Conservation (phyloP, 331 rosid genomes). For the Quercus lobata region DNA sequence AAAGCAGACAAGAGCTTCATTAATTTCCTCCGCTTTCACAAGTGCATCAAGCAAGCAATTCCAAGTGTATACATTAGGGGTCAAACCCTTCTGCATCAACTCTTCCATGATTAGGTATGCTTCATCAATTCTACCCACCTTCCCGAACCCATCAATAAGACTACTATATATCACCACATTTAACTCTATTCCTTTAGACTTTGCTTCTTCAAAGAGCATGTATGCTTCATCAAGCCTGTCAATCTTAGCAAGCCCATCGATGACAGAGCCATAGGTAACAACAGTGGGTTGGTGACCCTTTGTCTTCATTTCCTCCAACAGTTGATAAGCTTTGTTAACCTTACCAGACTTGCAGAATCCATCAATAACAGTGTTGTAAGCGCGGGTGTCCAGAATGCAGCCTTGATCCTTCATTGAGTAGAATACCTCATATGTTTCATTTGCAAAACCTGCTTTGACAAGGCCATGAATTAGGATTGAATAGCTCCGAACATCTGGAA, state of each 20-base stretch:
- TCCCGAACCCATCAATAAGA: conserved; percentile 90
- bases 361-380: conserved; percentile 76
- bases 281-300: conserved; percentile 80
- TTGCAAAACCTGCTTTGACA: conserved; percentile 85
- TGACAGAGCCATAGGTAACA: conserved; percentile 85
- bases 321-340: conserved; percentile 87
- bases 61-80: conserved; percentile 82
- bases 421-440: conserved; percentile 67
- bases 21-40: conserved; percentile 86
- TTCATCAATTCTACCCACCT: conserved; percentile 94
- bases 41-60: conserved; percentile 87
- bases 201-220: conserved; percentile 95
- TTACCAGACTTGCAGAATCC: conserved; percentile 90
- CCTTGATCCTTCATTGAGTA: conserved; percentile 88
- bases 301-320: conserved; percentile 85
- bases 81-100: conserved; percentile 81
- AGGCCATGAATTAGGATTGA: conserved; percentile 88
- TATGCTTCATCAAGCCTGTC: conserved; percentile 97
- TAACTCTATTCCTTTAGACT: conserved; percentile 64
- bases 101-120: conserved; percentile 89
- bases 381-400: conserved; percentile 72
- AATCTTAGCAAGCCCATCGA: conserved; percentile 89
- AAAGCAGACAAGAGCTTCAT: conserved; percentile 85
- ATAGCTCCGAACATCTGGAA: conserved; percentile 75
- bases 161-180: conserved; percentile 77